These are phyloP conservation scores for Acanthamoeba rhysodes DNA, from an alignment of 208 protist genomes.

Conservation along the genomic window DNA sequence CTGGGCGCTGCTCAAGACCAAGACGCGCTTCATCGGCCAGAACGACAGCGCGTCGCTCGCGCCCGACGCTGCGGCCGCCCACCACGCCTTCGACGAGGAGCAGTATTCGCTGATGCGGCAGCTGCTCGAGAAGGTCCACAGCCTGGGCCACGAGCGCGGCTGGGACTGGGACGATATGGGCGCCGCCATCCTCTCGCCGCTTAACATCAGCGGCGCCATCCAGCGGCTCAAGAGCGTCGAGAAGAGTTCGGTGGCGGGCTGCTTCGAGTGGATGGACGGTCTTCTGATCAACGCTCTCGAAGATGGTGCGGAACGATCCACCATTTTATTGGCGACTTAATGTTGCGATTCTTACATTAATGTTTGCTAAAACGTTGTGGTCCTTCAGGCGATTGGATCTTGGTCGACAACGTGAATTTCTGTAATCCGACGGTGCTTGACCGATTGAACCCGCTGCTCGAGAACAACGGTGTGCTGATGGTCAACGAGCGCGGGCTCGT, in stretches of 20 bases:
- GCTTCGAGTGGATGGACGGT: conserved; percentile 99
- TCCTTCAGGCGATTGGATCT: conserved; percentile 99
- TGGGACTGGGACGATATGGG: conserved; percentile 11
- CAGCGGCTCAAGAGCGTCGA: conserved; percentile 63
- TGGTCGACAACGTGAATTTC: conserved; percentile 99
- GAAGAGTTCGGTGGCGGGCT: conserved; percentile 89
- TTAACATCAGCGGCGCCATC: not conserved
- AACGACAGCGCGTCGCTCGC: not conserved
- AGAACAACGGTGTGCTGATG: conserved; percentile 93
- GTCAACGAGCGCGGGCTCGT: conserved; percentile 94
- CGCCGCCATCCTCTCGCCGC: not conserved
- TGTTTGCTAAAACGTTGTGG: too few species aligned
- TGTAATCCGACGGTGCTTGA: conserved; percentile 98
- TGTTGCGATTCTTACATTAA: not conserved
- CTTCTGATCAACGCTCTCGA: conserved; percentile 95
- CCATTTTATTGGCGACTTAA: conserved; percentile 25
- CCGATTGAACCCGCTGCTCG: conserved; percentile 94
- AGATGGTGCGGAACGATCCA: conserved; percentile 54
- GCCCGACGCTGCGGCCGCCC: not conserved
- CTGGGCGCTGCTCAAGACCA: conserved; percentile 32
- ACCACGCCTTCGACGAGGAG: conserved; percentile 58
- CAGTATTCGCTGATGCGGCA: conserved; percentile 51
- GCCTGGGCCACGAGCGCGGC: not conserved
- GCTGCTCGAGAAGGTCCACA: conserved; percentile 49
- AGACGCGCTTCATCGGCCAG: conserved; percentile 33